Conservation (phyloP, 169 alveolate genomes). For the Plasmodium gallinaceum region DNA sequence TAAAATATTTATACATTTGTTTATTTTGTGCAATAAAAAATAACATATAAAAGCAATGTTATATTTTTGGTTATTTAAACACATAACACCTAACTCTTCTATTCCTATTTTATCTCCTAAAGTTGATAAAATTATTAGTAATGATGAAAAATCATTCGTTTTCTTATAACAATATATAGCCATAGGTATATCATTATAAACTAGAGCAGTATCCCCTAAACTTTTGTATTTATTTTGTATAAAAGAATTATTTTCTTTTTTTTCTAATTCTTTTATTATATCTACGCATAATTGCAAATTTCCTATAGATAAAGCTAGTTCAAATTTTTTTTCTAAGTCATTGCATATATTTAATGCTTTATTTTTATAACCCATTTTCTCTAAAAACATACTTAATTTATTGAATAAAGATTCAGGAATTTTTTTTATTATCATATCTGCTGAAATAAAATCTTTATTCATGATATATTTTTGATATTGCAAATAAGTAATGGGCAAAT, state of each 20-base stretch:
- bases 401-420: slow-evolving; percentile 88
- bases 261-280: slow-evolving; percentile 84
- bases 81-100: slow-evolving; percentile 78
- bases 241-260: slow-evolving; percentile 77
- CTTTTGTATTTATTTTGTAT: slow-evolving; percentile 85
- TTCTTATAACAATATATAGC: slow-evolving; percentile 85
- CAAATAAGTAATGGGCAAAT: slow-evolving; percentile 81
- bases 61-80: slow-evolving; percentile 65
- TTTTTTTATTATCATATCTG: slow-evolving; percentile 82
- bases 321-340: slow-evolving; percentile 95
- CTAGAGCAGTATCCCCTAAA: slow-evolving; percentile 86
- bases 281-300: slow-evolving; percentile 87
- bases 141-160: slow-evolving; percentile 83
- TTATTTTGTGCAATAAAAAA: slow-evolving; percentile 82
- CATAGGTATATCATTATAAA: slow-evolving; percentile 80
- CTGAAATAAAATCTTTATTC: slow-evolving; percentile 83
- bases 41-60: slow-evolving; percentile 84
- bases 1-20: slow-evolving; percentile 81
- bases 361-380: slow-evolving; percentile 91
- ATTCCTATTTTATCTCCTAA: slow-evolving; percentile 77
- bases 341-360: slow-evolving; percentile 91
- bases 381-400: slow-evolving; percentile 93
- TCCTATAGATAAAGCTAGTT: slow-evolving; percentile 91
- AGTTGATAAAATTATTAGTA: slow-evolving; percentile 80
- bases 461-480: slow-evolving; percentile 80